Evolutionary conservation across 768 basidiomycete species (phyloP), one percentile per base, ranked within the genome.

Genomic region (Psilocybe sp.): DNA sequence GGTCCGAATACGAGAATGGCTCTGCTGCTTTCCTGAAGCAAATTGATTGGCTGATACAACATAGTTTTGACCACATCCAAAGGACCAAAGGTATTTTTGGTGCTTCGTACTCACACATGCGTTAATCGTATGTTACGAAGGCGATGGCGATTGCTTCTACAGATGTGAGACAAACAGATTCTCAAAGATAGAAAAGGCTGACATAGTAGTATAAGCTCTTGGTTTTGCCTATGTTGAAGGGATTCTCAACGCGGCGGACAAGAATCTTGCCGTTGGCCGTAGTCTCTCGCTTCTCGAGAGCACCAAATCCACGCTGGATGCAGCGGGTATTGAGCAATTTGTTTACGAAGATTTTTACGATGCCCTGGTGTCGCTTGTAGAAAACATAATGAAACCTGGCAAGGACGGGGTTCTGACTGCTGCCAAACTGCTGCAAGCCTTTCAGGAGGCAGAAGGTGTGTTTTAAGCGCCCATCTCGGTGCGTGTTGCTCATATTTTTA

Each of bases 71-170:
- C 32, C 72, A 69, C 10, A 73, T 96, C 38, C 77, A 91, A 60
- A 73, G 91, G 47, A 81, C 87, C 0, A 78, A 84, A 68, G 92
- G 93, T 70, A 69, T 44, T 73, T 47, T 62, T 32, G 19, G 16
- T 18, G 19, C 23, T 40, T 39, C 18, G 33, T 15, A 31, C 20
- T 46, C 37, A 49, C 11, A 36, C 41, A 37, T 13, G 16, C 14
- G 18, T 40, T 19, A 33, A 48, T 8, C 44, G 23, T 23, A 12
- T 39, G 10, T 34, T 12, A 8, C 42, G 4, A n/a, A 82, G 91
- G 93, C 23, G 93, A 90, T 57, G 92, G 94, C 0, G 89, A 90
- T 64, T 96, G 94, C 64, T 96, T 95, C 67, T 97, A 95, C 65
- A 77, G 93, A 76, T 86, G 90, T 90, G 63, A 75, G 69, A 63